These are phyloP conservation scores for Aegilops sharonensis DNA, from an alignment of 176 grass and related monocot species.

Conservation along the genomic window DNA sequence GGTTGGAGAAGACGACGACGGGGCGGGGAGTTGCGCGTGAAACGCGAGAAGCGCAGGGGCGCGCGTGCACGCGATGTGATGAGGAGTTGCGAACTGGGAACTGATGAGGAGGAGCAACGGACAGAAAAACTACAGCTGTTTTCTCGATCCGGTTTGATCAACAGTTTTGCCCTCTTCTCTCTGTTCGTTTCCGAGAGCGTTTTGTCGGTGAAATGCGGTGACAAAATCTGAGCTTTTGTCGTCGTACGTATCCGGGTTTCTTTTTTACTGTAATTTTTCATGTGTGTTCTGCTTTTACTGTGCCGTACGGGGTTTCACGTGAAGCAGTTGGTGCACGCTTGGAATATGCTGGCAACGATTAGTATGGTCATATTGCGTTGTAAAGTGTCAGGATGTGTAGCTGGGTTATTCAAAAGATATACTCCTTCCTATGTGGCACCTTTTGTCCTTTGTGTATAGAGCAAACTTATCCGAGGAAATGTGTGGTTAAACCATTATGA, in stretches of 20 bases:
- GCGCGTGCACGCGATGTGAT: not conserved
- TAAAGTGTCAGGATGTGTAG: not conserved
- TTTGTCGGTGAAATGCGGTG: conserved; percentile 10
- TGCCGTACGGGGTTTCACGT: not conserved
- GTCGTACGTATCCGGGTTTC: not conserved
- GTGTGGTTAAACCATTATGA: not conserved
- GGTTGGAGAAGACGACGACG: conserved; percentile 25
- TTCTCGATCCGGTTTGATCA: not conserved
- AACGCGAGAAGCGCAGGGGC: not conserved
- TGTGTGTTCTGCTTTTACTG: not conserved
- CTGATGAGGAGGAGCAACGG: not conserved
- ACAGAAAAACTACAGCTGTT: conserved; percentile 6
- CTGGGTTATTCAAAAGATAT: not conserved
- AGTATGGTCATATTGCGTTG: not conserved
- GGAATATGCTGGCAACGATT: not conserved
- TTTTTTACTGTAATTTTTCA: not conserved
- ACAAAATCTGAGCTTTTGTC: conserved; percentile 28
- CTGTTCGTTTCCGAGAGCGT: conserved; percentile 2
- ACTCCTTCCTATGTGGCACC: not conserved
- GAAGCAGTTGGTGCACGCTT: not conserved
- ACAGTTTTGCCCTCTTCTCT: not conserved
- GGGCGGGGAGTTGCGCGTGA: not conserved
- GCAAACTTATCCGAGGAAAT: not conserved
- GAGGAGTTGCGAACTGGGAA: not conserved
- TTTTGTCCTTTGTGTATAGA: not conserved